Percentiles rank a stretch among this genome's conserved stretches.
phyloP scores from a whole-genome alignment of 257 asterid species.

The Jasminum sambac region DNA sequence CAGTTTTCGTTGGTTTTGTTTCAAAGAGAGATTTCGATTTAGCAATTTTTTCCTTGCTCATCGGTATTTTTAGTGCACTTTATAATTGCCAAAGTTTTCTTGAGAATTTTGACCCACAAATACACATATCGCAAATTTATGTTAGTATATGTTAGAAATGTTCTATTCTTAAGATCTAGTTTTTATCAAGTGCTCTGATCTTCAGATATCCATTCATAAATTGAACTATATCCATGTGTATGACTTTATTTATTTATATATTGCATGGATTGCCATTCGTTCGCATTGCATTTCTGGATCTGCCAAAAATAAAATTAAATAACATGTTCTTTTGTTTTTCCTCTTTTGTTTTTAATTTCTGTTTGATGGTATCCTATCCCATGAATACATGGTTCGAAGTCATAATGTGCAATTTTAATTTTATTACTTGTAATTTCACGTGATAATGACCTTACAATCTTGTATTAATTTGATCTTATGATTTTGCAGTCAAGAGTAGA shows the following conservation, averaged over 20 bases:
- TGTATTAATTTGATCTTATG: neutral
- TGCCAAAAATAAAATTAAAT: slow-evolving; percentile 1
- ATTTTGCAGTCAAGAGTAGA: slow-evolving; percentile 24
- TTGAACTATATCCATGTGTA: neutral
- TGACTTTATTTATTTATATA: neutral
- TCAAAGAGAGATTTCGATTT: neutral
- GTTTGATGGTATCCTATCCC: neutral
- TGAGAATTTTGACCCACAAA: neutral
- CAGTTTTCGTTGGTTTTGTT: neutral
- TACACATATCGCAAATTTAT: neutral
- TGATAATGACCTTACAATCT: no score
- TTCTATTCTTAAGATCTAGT: neutral
- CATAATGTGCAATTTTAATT: neutral
- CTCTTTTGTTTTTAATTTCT: neutral
- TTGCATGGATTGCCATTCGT: neutral
- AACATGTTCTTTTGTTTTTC: neutral
- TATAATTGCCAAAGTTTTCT: neutral
- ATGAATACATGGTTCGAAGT: neutral
- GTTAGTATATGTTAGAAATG: neutral
- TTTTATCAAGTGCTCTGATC: neutral
- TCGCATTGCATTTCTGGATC: neutral
- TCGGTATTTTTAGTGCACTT: neutral
- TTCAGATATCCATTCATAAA: neutral
- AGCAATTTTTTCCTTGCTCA: neutral
- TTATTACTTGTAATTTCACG: neutral